Base-by-base conservation (phyloP, 2,329 filamentous ascomycete species). In the Paramyrothecium roridum region DNA sequence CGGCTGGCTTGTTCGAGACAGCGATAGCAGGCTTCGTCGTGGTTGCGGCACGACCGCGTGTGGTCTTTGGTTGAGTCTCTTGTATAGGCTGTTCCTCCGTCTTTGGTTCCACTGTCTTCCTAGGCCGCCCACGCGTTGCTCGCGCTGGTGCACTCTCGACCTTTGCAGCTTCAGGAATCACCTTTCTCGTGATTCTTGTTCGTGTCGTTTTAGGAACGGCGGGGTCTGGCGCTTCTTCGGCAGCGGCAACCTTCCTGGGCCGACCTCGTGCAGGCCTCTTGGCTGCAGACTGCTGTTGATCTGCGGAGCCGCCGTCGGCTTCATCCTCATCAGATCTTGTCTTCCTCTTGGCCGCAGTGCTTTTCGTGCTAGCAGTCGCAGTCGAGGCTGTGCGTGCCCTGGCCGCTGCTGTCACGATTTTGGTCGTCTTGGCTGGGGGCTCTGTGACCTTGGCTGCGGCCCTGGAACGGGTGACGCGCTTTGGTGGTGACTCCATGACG, bases 401-500 rank as follows among this genome's bases (percentile, higher is more conserved):
- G 33, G 79, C 73, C 16, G 78, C 73, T 55, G 80, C 74, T 61
- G 80, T 80, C 57, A 78, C 71, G 58, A 79, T 73, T 57, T 71
- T 80, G 56, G 76, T 74, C 2, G 73, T 71, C 62, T 76, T 73
- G 12, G 63, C 62, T 46, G 69, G 65, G 23, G 71, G 64, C 55
- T 77, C 72, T 53, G 61, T 65, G 34, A 67, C 67, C 65, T 74
- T 78, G 47, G 76, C 76, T 26, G 76, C 75, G 33, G 76, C 75
- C 56, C 77, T 70, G 48, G 77, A 71, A 52, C 83, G 79, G 58
- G 83, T 85, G 64, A 85, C 77, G 60, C 83, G 80, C 71, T 84
- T 84, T 37, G 82, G 83, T 52, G 83, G 82, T 56, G 80, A 84
- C 60, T 82, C 79, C 81, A 85, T 84, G 59, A 52, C 74, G 58